Evolutionary conservation across 768 basidiomycete species (phyloP).

Genomic region (Boletus reticulatus): DNA sequence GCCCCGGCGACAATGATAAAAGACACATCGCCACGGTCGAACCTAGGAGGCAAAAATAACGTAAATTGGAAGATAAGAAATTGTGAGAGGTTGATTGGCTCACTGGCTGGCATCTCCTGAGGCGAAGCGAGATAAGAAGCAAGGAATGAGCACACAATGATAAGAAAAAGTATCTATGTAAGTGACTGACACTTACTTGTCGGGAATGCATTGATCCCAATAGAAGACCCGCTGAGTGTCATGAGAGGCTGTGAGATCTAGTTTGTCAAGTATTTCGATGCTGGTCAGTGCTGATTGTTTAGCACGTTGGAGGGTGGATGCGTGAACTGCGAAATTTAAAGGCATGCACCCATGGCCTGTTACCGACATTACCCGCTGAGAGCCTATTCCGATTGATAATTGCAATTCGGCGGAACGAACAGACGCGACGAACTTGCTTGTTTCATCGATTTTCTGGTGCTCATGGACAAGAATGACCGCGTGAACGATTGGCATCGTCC

Average conservation of each 20-base stretch:
- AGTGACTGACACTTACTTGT: constrained; percentile 13
- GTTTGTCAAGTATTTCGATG: not conserved
- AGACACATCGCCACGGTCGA: constrained; percentile 67
- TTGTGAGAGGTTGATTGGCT: constrained; percentile 13
- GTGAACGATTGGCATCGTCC: not conserved
- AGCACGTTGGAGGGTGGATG: not conserved
- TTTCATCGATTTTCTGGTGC: not conserved
- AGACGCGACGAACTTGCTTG: not conserved
- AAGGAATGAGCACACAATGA: constrained; percentile 3
- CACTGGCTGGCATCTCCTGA: constrained; percentile 28
- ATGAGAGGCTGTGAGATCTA: constrained; percentile 3
- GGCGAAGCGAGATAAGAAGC: constrained; percentile 2
- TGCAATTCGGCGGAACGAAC: not conserved
- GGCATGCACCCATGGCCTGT: not conserved
- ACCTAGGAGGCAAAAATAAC: constrained; percentile 37
- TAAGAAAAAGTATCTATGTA: constrained; percentile 1
- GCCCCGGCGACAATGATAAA: constrained; percentile 69
- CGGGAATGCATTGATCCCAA: not conserved
- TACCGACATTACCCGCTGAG: not conserved
- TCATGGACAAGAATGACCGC: no score
- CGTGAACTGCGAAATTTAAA: not conserved
- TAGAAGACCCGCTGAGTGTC: constrained; percentile 1
- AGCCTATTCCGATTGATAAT: not conserved
- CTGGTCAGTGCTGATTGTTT: not conserved
- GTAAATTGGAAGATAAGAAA: constrained; percentile 1